These are phyloP conservation scores for Globisporangium camurandrum DNA, from an alignment of 352 stramenopile genomes.

Conservation along the genomic window DNA sequence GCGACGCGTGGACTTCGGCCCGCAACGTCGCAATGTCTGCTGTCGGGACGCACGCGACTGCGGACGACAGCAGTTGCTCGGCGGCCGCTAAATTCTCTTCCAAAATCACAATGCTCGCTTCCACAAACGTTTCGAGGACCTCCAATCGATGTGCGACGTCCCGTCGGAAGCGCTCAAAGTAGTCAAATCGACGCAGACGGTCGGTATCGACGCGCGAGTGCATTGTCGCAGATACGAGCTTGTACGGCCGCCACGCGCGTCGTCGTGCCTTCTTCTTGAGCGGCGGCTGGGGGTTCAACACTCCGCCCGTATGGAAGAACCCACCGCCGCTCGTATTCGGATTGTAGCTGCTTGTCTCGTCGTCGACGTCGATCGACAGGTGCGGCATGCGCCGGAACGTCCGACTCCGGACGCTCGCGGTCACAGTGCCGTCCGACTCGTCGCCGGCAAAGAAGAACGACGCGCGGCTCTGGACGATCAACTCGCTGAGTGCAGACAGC, in stretches of 20 bases:
- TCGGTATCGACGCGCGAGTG: slow-evolving; percentile 40
- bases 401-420: slow-evolving; percentile 33
- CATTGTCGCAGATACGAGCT: slow-evolving; percentile 73
- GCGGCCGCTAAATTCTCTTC: slow-evolving; percentile 59
- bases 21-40: slow-evolving; percentile 55
- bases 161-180: slow-evolving; percentile 39
- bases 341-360: slow-evolving; percentile 20
- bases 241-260: slow-evolving; percentile 64
- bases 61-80: slow-evolving; percentile 53
- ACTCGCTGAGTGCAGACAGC: slow-evolving; percentile 69
- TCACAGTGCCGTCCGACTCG: slow-evolving; percentile 52
- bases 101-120: slow-evolving; percentile 55
- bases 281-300: background rate
- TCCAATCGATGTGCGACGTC: slow-evolving; percentile 35
- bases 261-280: slow-evolving; percentile 18
- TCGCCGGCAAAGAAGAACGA: slow-evolving; percentile 78
- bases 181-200: slow-evolving; percentile 30
- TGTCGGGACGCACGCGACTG: slow-evolving; percentile 38
- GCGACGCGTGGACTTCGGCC: slow-evolving; percentile 21
- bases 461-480: slow-evolving; percentile 70
- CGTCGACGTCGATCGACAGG: slow-evolving; percentile 38
- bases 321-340: background rate
- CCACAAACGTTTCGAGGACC: slow-evolving; percentile 33
- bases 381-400: slow-evolving; percentile 36
- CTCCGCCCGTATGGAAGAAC: background rate